phyloP scores from a whole-genome alignment of 1,284 basidiomycete genomes.

The Entoloma clypeatum region DNA sequence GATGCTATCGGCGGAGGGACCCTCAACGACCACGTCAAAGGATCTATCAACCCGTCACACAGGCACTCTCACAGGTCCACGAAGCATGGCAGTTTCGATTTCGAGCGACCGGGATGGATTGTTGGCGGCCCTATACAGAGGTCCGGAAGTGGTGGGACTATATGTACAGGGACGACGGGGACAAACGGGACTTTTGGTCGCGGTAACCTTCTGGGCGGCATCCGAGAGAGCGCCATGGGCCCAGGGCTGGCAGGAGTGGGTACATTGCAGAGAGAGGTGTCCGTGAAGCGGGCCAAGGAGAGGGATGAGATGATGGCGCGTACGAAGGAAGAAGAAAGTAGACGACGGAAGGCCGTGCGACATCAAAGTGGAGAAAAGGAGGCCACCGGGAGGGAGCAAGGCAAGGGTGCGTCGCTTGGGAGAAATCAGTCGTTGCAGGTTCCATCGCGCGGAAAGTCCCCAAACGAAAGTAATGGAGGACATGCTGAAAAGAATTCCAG shows the following conservation, averaged over 20 bases:
- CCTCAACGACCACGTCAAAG: slow-evolving; percentile 12
- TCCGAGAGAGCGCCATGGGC: slow-evolving; percentile 31
- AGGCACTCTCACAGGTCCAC: slow-evolving; percentile 27
- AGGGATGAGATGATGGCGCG: slow-evolving; percentile 28
- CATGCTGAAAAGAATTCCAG: slow-evolving; percentile 32
- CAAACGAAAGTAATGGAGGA: slow-evolving; percentile 12
- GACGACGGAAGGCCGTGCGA: slow-evolving; percentile 18
- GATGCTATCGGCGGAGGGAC: slow-evolving; percentile 19
- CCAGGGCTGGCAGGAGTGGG: slow-evolving; percentile 40
- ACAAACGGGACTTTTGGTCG: slow-evolving; percentile 21
- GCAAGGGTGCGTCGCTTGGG: slow-evolving; percentile 14
- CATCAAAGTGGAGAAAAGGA: slow-evolving; percentile 12
- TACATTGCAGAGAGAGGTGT: slow-evolving; percentile 36
- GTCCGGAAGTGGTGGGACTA: slow-evolving; percentile 30
- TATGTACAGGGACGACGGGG: slow-evolving; percentile 24
- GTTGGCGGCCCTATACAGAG: slow-evolving; percentile 28
- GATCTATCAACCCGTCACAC: slow-evolving; percentile 13
- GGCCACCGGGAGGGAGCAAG: slow-evolving; percentile 12
- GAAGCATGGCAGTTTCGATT: slow-evolving; percentile 69
- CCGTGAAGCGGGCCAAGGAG: slow-evolving; percentile 34
- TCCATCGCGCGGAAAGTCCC: slow-evolving; percentile 8
- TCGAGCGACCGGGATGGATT: slow-evolving; percentile 55
- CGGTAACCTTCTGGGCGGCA: slow-evolving; percentile 12
- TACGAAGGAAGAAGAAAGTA: slow-evolving; percentile 22
- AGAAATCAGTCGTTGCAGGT: slow-evolving; percentile 10